Conservation (phyloP, 129 eudicot species). For the Logfia minima region DNA sequence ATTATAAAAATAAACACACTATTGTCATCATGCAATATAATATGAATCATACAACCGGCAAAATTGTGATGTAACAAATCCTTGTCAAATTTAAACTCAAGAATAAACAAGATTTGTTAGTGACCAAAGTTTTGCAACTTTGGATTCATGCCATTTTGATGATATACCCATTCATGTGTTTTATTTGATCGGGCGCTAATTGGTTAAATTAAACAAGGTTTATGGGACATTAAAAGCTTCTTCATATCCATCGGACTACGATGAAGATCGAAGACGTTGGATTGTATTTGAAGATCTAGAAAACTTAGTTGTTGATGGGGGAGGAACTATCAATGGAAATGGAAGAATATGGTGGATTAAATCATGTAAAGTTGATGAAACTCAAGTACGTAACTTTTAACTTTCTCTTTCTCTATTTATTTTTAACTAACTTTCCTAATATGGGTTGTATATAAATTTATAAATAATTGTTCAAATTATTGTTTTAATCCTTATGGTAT, state of each 20-base stretch:
- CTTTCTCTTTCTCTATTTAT: neutral
- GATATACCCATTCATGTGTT: neutral
- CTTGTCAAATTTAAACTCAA: slow-evolving; percentile 22
- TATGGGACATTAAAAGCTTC: slow-evolving; percentile 74
- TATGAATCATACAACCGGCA: slow-evolving; percentile 22
- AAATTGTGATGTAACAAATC: slow-evolving; percentile 22
- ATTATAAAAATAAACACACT: slow-evolving; percentile 30
- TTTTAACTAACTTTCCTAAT: neutral
- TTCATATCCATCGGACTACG: slow-evolving; percentile 39
- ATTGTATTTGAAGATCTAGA: slow-evolving; percentile 52
- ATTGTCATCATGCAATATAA: slow-evolving; percentile 24
- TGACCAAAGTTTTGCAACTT: slow-evolving; percentile 31
- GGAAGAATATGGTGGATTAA: slow-evolving; percentile 86
- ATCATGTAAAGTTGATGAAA: slow-evolving; percentile 77
- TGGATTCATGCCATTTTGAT: slow-evolving; percentile 29
- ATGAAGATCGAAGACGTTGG: slow-evolving; percentile 49
- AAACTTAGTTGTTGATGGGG: slow-evolving; percentile 57
- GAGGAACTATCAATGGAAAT: slow-evolving; percentile 84
- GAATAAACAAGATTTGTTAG: slow-evolving; percentile 22
- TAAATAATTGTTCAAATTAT: neutral
- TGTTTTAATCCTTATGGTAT: neutral
- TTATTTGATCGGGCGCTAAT: neutral
- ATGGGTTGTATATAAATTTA: neutral
- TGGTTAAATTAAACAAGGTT: slow-evolving; percentile 40
- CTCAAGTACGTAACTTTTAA: slow-evolving; percentile 38